Base-by-base conservation (phyloP, 345 rosid genomes). In the Pugionium cornutum region DNA sequence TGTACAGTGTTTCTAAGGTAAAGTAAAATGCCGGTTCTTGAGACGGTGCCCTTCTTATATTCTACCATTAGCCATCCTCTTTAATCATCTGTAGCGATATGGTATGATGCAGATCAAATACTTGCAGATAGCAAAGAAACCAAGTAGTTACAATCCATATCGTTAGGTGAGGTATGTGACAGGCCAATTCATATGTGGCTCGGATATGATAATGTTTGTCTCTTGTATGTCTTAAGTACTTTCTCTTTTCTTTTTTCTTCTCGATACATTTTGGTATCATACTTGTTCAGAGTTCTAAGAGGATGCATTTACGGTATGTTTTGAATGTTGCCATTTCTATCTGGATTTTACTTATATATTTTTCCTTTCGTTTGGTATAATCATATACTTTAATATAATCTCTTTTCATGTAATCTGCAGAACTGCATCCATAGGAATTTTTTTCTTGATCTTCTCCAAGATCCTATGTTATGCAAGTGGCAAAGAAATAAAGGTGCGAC, bases 81-180 rank as follows among this genome's bases (percentile, higher is more conserved):
- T 49, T 9, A 29, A 3, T 50, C 6, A 6, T 29, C 18, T 18
- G 18, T 7, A 34, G 47, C 60, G 27, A 47, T 62, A 62, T 39
- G 36, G 37, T 32, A 27, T 58, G 33, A 31, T 44, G 81, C 91
- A 94, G 99, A 97, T 94, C 79, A 94, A 90, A 66, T 94, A 88
- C 83, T 82, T 94, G 83, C 97, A 90, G 86, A 94, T 90, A 77
- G 95, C 95, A 34, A 94, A 90, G 91, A 94, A 90, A 72, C 84
- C 92, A 31, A 76, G 86, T 55, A 66, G 78, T 25, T 81, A 85
- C 56, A 90, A 90, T 76, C 97, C 99, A 35, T 94, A 94, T 76
- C 85, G 97, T 72, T 90, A 96, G 99, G 99, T 94, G 80, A 86
- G 99, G 81, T 90, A 94, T 18, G 97, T 94, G 30, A 94, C 99